A percentile compares a stretch with the other conserved stretches of the same genome.
Conservation (phyloP, 352 stramenopile genomes). For the Sclerospora graminicola region DNA sequence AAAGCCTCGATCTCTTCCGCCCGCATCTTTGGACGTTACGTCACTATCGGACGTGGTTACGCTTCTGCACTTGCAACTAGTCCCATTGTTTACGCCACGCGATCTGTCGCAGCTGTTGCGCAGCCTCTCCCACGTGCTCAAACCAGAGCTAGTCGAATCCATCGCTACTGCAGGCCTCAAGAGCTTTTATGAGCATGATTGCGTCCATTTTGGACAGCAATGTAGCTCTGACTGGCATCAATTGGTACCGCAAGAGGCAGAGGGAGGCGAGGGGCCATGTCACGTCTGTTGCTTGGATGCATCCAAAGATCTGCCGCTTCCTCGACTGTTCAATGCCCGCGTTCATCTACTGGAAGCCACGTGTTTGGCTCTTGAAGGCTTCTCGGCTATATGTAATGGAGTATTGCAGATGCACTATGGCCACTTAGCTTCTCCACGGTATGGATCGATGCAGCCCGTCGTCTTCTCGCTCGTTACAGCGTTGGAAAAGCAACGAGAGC, state of each 20-base stretch:
- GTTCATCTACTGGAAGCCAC: conserved; percentile 12
- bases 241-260: conserved; percentile 9
- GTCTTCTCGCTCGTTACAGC: conserved; percentile 11
- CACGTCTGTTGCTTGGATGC: conserved; percentile 1
- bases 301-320: conserved; percentile 13
- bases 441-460: conserved; percentile 15
- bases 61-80: conserved; percentile 15
- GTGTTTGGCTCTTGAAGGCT: conserved; percentile 6
- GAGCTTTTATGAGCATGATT: conserved; percentile 5
- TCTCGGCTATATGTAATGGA: conserved; percentile 3
- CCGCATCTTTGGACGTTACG: neutral
- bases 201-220: conserved; percentile 12
- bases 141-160: conserved; percentile 2
- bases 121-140: conserved; percentile 1
- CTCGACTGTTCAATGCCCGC: conserved; percentile 4
- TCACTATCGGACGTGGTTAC: conserved; percentile 12
- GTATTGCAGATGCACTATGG: conserved; percentile 20
- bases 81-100: conserved; percentile 14
- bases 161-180: conserved; percentile 9
- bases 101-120: conserved; percentile 13
- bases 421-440: conserved; percentile 6
- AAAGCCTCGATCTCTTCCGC: neutral
- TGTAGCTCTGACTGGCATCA: conserved; percentile 21
- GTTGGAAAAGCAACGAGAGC: conserved; percentile 4
- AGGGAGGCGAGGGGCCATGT: conserved; percentile 9